Percentiles rank a stretch among this genome's conserved stretches.
Evolutionary conservation across 441 rosid genomes (phyloP).

Genomic region (Capsella rubella): DNA sequence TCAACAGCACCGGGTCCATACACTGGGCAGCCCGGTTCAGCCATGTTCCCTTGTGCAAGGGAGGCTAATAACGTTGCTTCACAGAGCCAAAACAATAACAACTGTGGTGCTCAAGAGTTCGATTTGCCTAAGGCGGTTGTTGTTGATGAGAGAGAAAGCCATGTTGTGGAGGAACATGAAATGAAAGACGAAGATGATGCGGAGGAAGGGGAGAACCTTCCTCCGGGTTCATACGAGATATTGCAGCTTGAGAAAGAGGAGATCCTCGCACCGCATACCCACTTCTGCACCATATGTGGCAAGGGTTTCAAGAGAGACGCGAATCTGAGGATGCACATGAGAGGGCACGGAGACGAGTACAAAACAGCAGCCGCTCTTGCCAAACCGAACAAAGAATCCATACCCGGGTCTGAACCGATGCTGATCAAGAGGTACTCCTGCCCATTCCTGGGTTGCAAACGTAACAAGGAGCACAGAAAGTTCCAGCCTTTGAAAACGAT

Average conservation of each 20-base stretch:
- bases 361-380: conserved; percentile 93
- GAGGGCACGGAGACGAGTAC: conserved; percentile 98
- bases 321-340: conserved; percentile 93
- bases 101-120: conserved; percentile 46
- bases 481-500: conserved; percentile 94
- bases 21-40: conserved; percentile 61
- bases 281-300: conserved; percentile 90
- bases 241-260: conserved; percentile 92
- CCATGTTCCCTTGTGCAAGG: conserved; percentile 52
- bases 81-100: conserved; percentile 47
- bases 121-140: conserved; percentile 50
- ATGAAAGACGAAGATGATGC: conserved; percentile 86
- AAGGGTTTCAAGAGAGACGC: conserved; percentile 97
- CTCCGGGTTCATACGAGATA: conserved; percentile 89
- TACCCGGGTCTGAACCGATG: conserved; percentile 65
- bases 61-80: conserved; percentile 49
- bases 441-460: conserved; percentile 87
- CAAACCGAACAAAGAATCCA: conserved; percentile 76
- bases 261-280: conserved; percentile 96
- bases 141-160: conserved; percentile 54
- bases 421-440: conserved; percentile 93
- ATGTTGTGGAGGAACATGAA: conserved; percentile 73
- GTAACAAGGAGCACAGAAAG: conserved; percentile 95
- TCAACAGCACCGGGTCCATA: conserved; percentile 51
- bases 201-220: conserved; percentile 90